Conservation (phyloP, 805 yeast species). For the Myxozyma vanderwaltii region DNA sequence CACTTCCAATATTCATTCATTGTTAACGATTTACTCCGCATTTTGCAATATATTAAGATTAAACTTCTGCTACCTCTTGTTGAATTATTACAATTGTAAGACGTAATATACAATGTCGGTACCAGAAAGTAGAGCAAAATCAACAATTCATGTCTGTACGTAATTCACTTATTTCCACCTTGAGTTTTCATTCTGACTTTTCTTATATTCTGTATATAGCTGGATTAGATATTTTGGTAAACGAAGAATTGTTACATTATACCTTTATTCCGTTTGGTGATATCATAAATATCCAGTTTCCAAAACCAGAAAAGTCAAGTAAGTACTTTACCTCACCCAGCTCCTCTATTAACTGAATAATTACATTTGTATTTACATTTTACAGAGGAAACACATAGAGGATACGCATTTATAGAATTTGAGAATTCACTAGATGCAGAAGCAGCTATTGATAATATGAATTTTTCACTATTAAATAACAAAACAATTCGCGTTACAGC, state of each 20-base stretch:
- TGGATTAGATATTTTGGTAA: slow-evolving; percentile 28
- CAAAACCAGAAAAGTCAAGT: slow-evolving; percentile 26
- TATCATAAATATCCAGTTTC: slow-evolving; percentile 36
- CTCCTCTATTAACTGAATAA: neutral
- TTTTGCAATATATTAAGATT: too few species aligned
- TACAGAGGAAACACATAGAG: slow-evolving; percentile 31
- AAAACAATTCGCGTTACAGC: slow-evolving; percentile 35
- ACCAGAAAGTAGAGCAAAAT: slow-evolving; percentile 9
- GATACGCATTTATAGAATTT: slow-evolving; percentile 39
- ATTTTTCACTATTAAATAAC: slow-evolving; percentile 38
- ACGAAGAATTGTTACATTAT: slow-evolving; percentile 34
- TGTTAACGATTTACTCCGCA: too few species aligned
- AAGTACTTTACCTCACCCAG: neutral
- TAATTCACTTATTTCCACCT: neutral
- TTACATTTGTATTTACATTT: neutral
- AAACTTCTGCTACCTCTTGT: neutral
- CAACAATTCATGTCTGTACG: slow-evolving; percentile 24
- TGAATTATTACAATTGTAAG: neutral
- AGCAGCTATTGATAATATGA: slow-evolving; percentile 43
- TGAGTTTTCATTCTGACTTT: neutral
- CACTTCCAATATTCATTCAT: too few species aligned
- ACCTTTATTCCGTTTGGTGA: slow-evolving; percentile 42
- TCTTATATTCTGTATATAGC: slow-evolving; percentile 8
- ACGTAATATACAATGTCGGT: slow-evolving; percentile 2
- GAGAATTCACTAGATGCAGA: slow-evolving; percentile 41